Evolutionary conservation across 192 early-diverging fungal genomes (phyloP).

Genomic region (Coemansia sp.): DNA sequence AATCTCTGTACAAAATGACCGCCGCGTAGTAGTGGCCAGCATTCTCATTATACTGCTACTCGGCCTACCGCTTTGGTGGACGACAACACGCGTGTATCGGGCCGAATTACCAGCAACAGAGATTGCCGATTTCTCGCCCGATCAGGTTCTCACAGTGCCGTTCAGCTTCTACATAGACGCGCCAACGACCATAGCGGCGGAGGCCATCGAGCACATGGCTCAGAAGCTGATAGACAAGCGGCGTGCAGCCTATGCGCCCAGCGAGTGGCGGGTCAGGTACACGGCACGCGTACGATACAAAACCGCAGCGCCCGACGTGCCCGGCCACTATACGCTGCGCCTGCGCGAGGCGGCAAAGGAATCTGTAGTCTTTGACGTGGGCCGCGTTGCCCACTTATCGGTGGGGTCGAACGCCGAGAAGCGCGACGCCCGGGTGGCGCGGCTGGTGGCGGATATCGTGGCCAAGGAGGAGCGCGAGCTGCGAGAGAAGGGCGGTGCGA

Average conservation of each 20-base stretch:
- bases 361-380: conserved; percentile 4
- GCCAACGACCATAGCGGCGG: conserved; percentile 1
- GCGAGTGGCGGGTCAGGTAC: conserved; percentile 29
- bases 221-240: conserved; percentile 13
- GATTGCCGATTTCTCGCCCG: conserved; percentile 16
- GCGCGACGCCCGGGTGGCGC: neutral
- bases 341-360: neutral
- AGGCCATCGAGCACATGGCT: conserved; percentile 2
- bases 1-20: conserved; percentile 42
- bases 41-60: conserved; percentile 31
- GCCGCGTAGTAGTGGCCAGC: conserved; percentile 42
- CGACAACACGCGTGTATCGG: conserved; percentile 51
- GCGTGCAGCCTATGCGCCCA: conserved; percentile 5
- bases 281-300: neutral
- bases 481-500: neutral
- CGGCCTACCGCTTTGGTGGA: conserved; percentile 55
- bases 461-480: conserved; percentile 28
- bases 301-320: conserved; percentile 9
- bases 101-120: conserved; percentile 34
- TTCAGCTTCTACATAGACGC: conserved; percentile 32
- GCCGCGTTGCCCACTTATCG: conserved; percentile 5
- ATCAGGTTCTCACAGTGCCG: conserved; percentile 19
- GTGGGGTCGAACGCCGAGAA: neutral
- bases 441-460: conserved; percentile 17
- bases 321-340: conserved; percentile 40